A percentile compares a stretch with the other conserved stretches of the same genome.
Conservation (phyloP, 768 basidiomycete genomes). For the Collybia mongolica region DNA sequence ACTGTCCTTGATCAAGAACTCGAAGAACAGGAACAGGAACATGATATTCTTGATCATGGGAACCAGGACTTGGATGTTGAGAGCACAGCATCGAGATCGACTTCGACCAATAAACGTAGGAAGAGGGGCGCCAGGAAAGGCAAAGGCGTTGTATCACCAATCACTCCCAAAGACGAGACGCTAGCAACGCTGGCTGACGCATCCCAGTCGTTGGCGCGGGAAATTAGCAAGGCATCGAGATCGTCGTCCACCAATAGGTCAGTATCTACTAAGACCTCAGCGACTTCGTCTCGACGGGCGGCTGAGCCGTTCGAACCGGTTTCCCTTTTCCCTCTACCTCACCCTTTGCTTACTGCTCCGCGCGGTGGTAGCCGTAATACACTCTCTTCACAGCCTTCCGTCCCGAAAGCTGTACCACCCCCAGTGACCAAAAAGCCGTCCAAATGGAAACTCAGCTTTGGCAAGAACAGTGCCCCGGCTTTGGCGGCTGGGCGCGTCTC, state of each 20-base stretch:
- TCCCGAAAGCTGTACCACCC: slow-evolving; percentile 19
- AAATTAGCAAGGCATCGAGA: slow-evolving; percentile 70
- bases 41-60: slow-evolving; percentile 39
- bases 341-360: slow-evolving; percentile 25
- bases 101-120: slow-evolving; percentile 75
- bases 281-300: slow-evolving; percentile 24
- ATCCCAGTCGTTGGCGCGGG: slow-evolving; percentile 79
- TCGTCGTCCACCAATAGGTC: slow-evolving; percentile 38
- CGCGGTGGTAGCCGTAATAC: slow-evolving; percentile 15
- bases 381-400: slow-evolving; percentile 17
- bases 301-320: slow-evolving; percentile 41
- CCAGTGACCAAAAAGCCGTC: slow-evolving; percentile 75
- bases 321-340: slow-evolving; percentile 43
- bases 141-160: slow-evolving; percentile 50
- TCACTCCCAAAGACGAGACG: slow-evolving; percentile 48
- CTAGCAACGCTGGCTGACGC: slow-evolving; percentile 74
- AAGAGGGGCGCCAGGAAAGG: slow-evolving; percentile 87
- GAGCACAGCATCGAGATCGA: slow-evolving; percentile 51
- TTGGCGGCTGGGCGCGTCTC: slow-evolving; percentile 35
- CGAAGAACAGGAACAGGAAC: slow-evolving; percentile 42
- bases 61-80: slow-evolving; percentile 31
- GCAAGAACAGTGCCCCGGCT: slow-evolving; percentile 48
- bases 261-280: slow-evolving; percentile 25
- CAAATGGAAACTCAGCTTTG: slow-evolving; percentile 82
- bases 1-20: slow-evolving; percentile 55